Conservation (phyloP, 2,329 filamentous ascomycete species). For the Penicillium sp. region DNA sequence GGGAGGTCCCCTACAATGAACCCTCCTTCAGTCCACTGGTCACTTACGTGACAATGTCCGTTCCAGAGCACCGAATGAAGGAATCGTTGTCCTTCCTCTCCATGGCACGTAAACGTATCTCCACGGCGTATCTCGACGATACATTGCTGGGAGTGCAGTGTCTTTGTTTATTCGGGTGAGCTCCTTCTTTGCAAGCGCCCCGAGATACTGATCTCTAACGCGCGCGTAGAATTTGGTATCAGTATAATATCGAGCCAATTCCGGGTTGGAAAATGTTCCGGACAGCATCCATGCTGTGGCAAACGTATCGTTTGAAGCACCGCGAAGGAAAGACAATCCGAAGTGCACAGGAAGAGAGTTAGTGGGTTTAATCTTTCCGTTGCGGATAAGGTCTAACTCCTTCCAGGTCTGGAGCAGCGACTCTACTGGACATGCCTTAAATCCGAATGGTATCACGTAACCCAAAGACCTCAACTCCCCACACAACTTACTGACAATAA, state of each 20-base stretch:
- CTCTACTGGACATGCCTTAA: constrained; percentile 31
- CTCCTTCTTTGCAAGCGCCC: not conserved
- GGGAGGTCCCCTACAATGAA: constrained; percentile 16
- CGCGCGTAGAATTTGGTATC: constrained; percentile 26
- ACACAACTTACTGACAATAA: not conserved
- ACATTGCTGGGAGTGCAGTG: constrained; percentile 25
- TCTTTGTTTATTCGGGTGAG: constrained; percentile 28
- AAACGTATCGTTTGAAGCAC: constrained; percentile 28
- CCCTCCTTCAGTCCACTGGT: constrained; percentile 15
- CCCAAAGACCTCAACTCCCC: not conserved
- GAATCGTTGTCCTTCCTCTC: constrained; percentile 25
- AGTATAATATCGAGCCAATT: constrained; percentile 30
- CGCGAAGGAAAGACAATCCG: constrained; percentile 20
- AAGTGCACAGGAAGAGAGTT: constrained; percentile 28
- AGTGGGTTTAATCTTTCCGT: constrained; percentile 2
- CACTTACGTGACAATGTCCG: constrained; percentile 21
- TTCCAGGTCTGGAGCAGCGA: constrained; percentile 25
- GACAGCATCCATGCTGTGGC: constrained; percentile 29
- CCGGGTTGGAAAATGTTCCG: constrained; percentile 31
- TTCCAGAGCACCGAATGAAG: constrained; percentile 26
- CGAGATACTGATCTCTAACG: not conserved
- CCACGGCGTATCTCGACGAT: constrained; percentile 27
- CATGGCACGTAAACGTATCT: constrained; percentile 28
- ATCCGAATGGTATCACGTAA: constrained; percentile 23
- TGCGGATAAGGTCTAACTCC: constrained; percentile 6